These are phyloP conservation scores for Globisporangium spiculum DNA, from an alignment of 352 stramenopile genomes.

Conservation along the genomic window DNA sequence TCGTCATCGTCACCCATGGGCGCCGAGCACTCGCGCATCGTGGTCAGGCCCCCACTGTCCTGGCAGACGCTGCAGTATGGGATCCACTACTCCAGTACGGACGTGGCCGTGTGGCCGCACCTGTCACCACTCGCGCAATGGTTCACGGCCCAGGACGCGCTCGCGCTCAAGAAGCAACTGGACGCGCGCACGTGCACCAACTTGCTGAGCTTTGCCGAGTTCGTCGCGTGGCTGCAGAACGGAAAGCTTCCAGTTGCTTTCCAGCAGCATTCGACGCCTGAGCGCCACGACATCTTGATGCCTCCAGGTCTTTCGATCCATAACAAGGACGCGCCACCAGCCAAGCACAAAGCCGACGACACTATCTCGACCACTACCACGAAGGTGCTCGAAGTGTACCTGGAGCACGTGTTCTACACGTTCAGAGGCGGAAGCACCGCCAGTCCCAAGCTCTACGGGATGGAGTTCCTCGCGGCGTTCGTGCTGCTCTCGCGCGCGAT, in stretches of 20 bases:
- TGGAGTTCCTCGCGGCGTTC: constrained; percentile 62
- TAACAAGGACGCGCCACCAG: neutral
- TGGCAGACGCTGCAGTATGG: constrained; percentile 36
- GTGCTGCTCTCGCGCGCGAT: constrained; percentile 60
- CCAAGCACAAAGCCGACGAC: neutral
- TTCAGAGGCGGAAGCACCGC: constrained; percentile 23
- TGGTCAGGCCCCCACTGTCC: constrained; percentile 8
- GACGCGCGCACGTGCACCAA: constrained; percentile 24
- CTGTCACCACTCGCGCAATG: constrained; percentile 51
- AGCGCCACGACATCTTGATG: constrained; percentile 46
- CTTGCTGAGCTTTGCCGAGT: constrained; percentile 44
- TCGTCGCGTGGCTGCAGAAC: constrained; percentile 44
- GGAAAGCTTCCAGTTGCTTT: neutral
- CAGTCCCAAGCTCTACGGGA: constrained; percentile 34
- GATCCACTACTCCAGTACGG: constrained; percentile 46
- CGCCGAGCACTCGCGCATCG: constrained; percentile 32
- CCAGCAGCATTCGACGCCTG: constrained; percentile 12
- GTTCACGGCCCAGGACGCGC: constrained; percentile 56
- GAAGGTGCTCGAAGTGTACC: constrained; percentile 39
- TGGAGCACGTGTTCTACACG: constrained; percentile 69
- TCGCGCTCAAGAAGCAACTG: constrained; percentile 32
- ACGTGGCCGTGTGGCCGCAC: constrained; percentile 64
- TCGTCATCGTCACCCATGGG: constrained; percentile 24
- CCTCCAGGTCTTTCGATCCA: constrained; percentile 18
- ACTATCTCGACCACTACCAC: constrained; percentile 17